phyloP scores from a whole-genome alignment of 345 rosid genomes.

The Eucalyptus lansdowneana region DNA sequence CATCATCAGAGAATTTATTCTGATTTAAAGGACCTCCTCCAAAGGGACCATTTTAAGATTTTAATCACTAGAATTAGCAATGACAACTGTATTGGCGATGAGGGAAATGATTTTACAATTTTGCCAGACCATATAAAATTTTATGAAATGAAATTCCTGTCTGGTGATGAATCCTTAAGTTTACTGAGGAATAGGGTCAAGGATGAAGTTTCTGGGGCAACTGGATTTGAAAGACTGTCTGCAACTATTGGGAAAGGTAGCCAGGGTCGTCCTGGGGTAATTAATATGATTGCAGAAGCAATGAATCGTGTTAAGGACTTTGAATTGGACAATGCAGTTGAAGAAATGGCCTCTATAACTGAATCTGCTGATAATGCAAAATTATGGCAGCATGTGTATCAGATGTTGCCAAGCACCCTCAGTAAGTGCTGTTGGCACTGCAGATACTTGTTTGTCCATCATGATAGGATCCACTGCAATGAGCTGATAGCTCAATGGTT shows the following conservation, averaged over 20 bases:
- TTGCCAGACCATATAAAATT: accelerated
- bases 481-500: slow-evolving; percentile 55
- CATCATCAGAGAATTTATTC: accelerated
- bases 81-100: too few species aligned
- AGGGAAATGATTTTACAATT: too few species aligned
- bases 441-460: too few species aligned
- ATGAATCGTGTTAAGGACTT: neutral
- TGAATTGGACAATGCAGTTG: neutral
- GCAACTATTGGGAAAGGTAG: neutral
- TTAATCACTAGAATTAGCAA: too few species aligned
- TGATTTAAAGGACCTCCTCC: too few species aligned
- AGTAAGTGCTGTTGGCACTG: too few species aligned
- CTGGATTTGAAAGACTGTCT: too few species aligned
- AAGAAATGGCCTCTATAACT: neutral
- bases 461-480: neutral
- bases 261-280: neutral
- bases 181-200: too few species aligned
- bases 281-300: neutral
- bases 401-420: neutral
- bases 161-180: too few species aligned
- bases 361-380: neutral
- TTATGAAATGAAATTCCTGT: too few species aligned
- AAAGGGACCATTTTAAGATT: accelerated
- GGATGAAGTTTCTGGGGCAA: too few species aligned
- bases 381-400: neutral